A percentile compares a stretch with the other conserved stretches of the same genome.
These are phyloP conservation scores for Usnea hakonensis DNA, from an alignment of 495 filamentous ascomycete species.

Conservation along the genomic window DNA sequence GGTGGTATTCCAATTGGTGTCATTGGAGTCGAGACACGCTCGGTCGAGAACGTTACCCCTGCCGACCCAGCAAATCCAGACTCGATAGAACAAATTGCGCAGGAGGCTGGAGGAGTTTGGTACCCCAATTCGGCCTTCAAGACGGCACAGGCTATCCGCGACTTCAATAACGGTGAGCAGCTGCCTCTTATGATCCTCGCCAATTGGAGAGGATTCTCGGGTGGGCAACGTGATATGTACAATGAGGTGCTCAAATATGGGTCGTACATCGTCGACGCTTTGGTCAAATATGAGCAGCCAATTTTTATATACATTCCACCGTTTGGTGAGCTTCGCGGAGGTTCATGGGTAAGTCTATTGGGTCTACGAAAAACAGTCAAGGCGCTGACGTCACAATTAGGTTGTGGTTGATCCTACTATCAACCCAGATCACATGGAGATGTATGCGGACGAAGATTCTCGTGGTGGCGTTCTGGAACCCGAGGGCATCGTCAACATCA, in stretches of 20 bases:
- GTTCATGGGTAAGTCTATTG: conserved; percentile 68
- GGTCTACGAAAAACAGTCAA: neutral
- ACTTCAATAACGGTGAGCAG: conserved; percentile 99
- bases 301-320: conserved; percentile 98
- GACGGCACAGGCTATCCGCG: conserved; percentile 94
- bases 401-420: conserved; percentile 98
- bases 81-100: conserved; percentile 86
- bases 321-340: conserved; percentile 92
- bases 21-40: conserved; percentile 91
- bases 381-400: conserved; percentile 34
- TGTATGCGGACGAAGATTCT: conserved; percentile 95
- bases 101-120: conserved; percentile 97
- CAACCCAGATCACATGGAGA: conserved; percentile 94
- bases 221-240: conserved; percentile 99
- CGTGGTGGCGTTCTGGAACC: conserved; percentile 97
- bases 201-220: conserved; percentile 99
- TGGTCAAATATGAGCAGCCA: conserved; percentile 97
- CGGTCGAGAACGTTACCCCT: conserved; percentile 92
- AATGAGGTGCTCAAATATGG: conserved; percentile 99
- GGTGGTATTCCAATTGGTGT: conserved; percentile 98
- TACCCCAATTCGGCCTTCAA: conserved; percentile 99
- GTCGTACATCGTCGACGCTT: conserved; percentile 94
- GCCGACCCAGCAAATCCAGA: conserved; percentile 99
- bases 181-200: conserved; percentile 97
- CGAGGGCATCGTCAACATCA: conserved; percentile 97